Percentiles rank a stretch among this genome's conserved stretches.
These are phyloP conservation scores for Candida suzukii DNA, from an alignment of 805 yeast species.

Conservation along the genomic window DNA sequence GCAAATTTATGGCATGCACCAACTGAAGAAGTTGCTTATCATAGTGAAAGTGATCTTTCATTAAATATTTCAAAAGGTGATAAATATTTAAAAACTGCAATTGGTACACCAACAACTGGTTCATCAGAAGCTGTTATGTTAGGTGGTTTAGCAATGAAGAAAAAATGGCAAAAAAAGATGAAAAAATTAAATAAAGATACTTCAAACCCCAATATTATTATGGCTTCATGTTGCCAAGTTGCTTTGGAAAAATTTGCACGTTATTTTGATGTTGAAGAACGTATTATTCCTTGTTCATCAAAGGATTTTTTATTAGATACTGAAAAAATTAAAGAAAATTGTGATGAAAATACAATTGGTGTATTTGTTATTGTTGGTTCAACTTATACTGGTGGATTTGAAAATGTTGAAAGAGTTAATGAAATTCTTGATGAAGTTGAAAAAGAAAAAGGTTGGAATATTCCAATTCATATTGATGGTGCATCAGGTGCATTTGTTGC, in stretches of 20 bases:
- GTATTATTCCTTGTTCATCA: constrained; percentile 61
- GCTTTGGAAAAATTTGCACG: constrained; percentile 92
- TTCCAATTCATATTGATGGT: constrained; percentile 91
- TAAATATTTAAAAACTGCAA: constrained; percentile 31
- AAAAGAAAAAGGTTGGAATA: constrained; percentile 52
- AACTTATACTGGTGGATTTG: constrained; percentile 91
- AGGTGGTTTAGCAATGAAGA: constrained; percentile 90
- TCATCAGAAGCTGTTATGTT: constrained; percentile 91
- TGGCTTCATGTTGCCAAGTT: constrained; percentile 92
- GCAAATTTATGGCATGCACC: constrained; percentile 80
- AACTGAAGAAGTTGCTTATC: constrained; percentile 5
- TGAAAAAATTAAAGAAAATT: constrained; percentile 47
- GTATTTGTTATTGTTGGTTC: constrained; percentile 84
- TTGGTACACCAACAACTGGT: constrained; percentile 92
- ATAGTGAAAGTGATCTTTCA: constrained; percentile 9
- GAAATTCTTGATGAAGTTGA: constrained; percentile 66
- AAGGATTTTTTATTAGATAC: constrained; percentile 62
- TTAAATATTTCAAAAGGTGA: constrained; percentile 6
- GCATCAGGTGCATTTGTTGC: constrained; percentile 90
- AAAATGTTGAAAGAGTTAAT: constrained; percentile 57
- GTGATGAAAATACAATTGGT: constrained; percentile 92
- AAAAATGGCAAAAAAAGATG: constrained; percentile 72
- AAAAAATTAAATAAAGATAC: constrained; percentile 50
- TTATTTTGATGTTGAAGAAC: constrained; percentile 85
- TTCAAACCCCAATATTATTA: constrained; percentile 72